Evolutionary conservation across 2,329 filamentous ascomycete species (phyloP).

Genomic region (Xenoacremonium recifei): DNA sequence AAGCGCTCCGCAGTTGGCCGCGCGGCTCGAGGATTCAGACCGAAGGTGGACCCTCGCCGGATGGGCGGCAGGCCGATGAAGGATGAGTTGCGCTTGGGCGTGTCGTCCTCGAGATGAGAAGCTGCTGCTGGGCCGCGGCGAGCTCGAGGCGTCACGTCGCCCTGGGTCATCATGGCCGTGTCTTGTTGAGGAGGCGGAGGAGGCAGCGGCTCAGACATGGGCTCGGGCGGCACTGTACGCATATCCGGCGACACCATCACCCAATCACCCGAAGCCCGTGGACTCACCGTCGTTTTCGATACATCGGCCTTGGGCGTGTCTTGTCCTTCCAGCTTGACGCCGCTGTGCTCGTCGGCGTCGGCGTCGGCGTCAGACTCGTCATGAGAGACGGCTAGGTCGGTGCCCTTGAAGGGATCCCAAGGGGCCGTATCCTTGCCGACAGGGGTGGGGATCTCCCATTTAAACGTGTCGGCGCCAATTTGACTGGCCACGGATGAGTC

Average conservation of each 20-base stretch:
- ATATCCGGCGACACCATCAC: constrained; percentile 10
- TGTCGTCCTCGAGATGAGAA: constrained; percentile 14
- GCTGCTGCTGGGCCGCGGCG: no score
- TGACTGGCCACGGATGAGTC: constrained; percentile 12
- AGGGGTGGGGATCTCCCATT: constrained; percentile 22
- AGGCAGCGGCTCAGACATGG: no score
- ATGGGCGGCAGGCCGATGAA: constrained; percentile 60
- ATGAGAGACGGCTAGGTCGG: constrained; percentile 9
- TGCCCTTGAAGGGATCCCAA: constrained; percentile 22
- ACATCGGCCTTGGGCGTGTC: not conserved
- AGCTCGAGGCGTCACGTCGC: not conserved
- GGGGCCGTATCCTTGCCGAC: constrained; percentile 14
- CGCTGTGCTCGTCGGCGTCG: constrained; percentile 6
- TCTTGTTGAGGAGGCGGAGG: not conserved
- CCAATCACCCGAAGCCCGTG: constrained; percentile 9
- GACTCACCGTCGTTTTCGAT: not conserved
- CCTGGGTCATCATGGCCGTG: not conserved
- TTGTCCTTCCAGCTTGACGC: constrained; percentile 6
- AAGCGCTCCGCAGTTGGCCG: constrained; percentile 33
- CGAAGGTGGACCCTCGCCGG: constrained; percentile 56
- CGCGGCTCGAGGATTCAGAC: constrained; percentile 34
- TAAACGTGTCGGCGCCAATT: constrained; percentile 14
- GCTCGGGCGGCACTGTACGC: constrained; percentile 22
- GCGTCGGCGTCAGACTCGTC: constrained; percentile 11
- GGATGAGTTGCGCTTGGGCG: constrained; percentile 45